Evolutionary conservation across 2,329 filamentous ascomycete genomes (phyloP), one percentile per base, ranked within the genome.

Genomic region (Diplodia intermedia): DNA sequence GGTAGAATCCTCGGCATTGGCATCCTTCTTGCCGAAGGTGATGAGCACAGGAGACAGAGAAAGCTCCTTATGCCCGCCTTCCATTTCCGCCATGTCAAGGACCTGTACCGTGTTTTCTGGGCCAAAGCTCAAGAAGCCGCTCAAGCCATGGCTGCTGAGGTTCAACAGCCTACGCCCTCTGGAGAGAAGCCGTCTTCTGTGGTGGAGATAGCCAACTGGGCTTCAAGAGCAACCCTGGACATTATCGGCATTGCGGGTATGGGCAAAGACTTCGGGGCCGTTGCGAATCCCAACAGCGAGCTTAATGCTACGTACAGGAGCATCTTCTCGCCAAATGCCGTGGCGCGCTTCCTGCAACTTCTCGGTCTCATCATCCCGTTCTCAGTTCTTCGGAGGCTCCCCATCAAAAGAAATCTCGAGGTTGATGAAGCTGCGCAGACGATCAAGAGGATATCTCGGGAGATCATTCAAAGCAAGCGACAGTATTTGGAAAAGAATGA

Each of bases 11-110:
- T 94, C 14, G 90, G 92, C 11, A 80, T 89, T 14, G 91, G 91
- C 11, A 81, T 94, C 15, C 80, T 97, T 47, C 82, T 97, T 12
- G 91, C 92, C 1, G 94, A 97, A 79, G 94, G 94, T n/a, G 91
- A 96, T 14, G 91, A 94, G 74, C 94, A 97, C 78, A 95, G 91
- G 81, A 82, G 87, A n/a, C 83, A 85, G 71, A 73, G 83, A 47
- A 83, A 81, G 71, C 75, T 79, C 15, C 73, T 85, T 9, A 81
- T 82, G 78, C 83, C 83, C 0, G 83, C 83, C 1, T 85, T 85
- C 70, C 76, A 81, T 4, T 85, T 82, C 71, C 78, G 83, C 29
- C 83, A 85, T 69, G 74, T 85, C 73, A 84, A 85, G 69, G 81
- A 85, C 63, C 75, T 85, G 1, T 84, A 84, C 65, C 79, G 80